phyloP scores from a whole-genome alignment of 1,139 yeast species.

The Debaryomyces sp. region DNA sequence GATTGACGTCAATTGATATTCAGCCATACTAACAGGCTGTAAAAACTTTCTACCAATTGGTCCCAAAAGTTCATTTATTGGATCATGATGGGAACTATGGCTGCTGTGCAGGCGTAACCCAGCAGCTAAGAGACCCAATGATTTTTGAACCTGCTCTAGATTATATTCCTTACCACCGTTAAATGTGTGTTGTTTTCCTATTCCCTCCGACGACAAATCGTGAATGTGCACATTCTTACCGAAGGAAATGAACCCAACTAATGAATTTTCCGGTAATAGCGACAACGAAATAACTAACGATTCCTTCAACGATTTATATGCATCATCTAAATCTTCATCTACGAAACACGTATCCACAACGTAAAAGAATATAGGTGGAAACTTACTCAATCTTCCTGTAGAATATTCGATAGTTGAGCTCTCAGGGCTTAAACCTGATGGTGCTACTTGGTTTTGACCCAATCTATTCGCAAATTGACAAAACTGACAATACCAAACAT shows the following conservation, averaged over 20 bases:
- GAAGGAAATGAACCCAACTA: constrained; percentile 60
- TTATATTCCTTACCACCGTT: constrained; percentile 63
- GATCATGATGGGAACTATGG: constrained; percentile 4
- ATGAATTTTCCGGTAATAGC: constrained; percentile 60
- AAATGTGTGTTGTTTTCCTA: constrained; percentile 42
- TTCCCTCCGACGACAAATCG: constrained; percentile 46
- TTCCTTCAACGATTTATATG: constrained; percentile 54
- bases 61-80: constrained; percentile 23
- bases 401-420: constrained; percentile 63
- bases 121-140: constrained; percentile 53
- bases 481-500: constrained; percentile 65
- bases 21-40: constrained; percentile 53
- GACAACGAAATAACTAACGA: constrained; percentile 54
- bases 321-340: constrained; percentile 38
- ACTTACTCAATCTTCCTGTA: constrained; percentile 44
- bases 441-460: constrained; percentile 22
- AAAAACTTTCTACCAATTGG: constrained; percentile 40
- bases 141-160: constrained; percentile 51
- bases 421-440: constrained; percentile 40
- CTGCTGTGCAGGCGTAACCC: constrained; percentile 29
- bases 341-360: constrained; percentile 72
- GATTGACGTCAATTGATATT: constrained; percentile 55
- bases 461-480: constrained; percentile 60
- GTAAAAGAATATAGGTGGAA: constrained; percentile 59
- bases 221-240: constrained; percentile 70